Base-by-base conservation (phyloP, 2,329 filamentous ascomycete species). In the Fusarium nodosum region DNA sequence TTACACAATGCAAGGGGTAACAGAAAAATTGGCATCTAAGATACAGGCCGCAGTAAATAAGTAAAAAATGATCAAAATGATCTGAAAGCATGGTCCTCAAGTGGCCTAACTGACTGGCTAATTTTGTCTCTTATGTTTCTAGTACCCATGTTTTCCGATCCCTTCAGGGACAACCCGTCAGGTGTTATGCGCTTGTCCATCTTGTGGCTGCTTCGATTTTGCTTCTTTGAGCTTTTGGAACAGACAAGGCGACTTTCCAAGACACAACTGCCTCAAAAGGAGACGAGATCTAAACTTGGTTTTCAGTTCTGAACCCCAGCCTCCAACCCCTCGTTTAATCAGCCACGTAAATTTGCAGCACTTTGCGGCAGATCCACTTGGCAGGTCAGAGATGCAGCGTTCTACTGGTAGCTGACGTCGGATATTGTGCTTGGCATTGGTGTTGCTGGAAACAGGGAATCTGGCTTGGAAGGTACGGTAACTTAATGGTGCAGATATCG, bases 341-440 rank as follows among this genome's bases (percentile, higher is more conserved):
- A 74, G 72, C 70, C 70, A 74, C 72, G 56, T 61, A 67, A 74
- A 74, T 72, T 74, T 72, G 60, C 54, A 59, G 62, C 62, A 59
- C 55, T 58, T 52, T 64, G 47, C 42, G 41, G 60, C 50, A 64
- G 38, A 63, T 57, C 53, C 63, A 60, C 55, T 64, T 55, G n/a
- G 42, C 15, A 51, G 54, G 64, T 60, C 55, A 55, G 44, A 53
- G 60, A 60, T 47, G 46, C 63, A 59, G 47, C 48, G 31, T 31
- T 68, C 44, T 70, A 47, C 56, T 63, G 53, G 47, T 65, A 60
- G 47, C 55, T 68, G 57, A 57, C 52, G 57, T 70, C 66, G 66
- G 52, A 59, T 68, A 48, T 45, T 44, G 44, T 70, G 59, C 48
- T 64, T 70, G 62, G 62, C 56, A 52, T 58, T 56, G 45, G 26